These are phyloP conservation scores for Kodamaea kaohsiungensis DNA, from an alignment of 805 yeast species.

Conservation along the genomic window DNA sequence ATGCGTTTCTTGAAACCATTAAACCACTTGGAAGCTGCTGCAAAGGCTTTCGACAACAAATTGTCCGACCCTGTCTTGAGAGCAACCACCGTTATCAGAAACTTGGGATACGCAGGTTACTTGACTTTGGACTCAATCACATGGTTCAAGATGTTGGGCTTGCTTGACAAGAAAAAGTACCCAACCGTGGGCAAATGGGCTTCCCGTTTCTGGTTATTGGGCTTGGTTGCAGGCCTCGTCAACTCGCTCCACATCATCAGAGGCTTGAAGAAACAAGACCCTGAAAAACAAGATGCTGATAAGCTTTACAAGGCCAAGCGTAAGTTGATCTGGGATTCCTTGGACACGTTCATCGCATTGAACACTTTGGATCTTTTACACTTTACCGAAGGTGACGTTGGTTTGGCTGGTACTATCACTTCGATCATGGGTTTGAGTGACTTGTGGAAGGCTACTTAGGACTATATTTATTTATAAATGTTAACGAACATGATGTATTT, in stretches of 20 bases:
- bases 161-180: conserved; percentile 49
- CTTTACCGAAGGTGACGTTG: conserved; percentile 77
- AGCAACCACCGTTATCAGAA: conserved; percentile 53
- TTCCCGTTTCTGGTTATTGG: conserved; percentile 76
- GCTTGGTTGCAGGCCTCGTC: conserved; percentile 61
- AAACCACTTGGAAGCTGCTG: conserved; percentile 67
- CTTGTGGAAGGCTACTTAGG: conserved; percentile 56
- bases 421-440: conserved; percentile 76
- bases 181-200: conserved; percentile 56
- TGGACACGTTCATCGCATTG: conserved; percentile 75
- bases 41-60: conserved; percentile 67
- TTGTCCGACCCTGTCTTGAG: conserved; percentile 61
- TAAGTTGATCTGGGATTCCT: conserved; percentile 72
- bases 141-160: conserved; percentile 59
- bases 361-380: conserved; percentile 61
- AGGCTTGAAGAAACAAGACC: conserved; percentile 14
- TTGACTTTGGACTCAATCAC: conserved; percentile 63
- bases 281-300: conserved; percentile 27
- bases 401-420: conserved; percentile 81
- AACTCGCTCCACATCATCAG: conserved; percentile 58
- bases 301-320: conserved; percentile 54
- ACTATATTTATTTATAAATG: not conserved
- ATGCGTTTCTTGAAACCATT: conserved; percentile 83
- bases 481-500: not conserved
- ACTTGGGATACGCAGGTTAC: conserved; percentile 63